Conservation (phyloP, 352 stramenopile species). For the Phytophthora lateralis region DNA sequence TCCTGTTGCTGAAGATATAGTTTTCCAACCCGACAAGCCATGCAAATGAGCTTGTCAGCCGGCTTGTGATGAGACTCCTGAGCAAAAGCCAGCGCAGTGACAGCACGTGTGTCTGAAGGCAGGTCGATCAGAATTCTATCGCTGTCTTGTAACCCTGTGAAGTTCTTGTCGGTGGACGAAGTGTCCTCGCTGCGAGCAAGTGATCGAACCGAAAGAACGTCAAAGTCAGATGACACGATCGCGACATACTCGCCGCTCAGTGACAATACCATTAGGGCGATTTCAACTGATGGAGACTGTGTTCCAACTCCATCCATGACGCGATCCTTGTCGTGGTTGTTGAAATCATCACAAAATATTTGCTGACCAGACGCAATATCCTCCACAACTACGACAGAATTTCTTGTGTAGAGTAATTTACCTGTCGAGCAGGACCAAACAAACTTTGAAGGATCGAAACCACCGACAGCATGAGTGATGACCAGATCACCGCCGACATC, state of each 20-base stretch:
- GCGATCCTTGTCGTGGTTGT: not conserved
- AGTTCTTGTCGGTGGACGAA: not conserved
- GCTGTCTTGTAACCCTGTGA: not conserved
- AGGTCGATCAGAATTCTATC: slow-evolving; percentile 14
- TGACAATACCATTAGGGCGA: slow-evolving; percentile 41
- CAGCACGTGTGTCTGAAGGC: slow-evolving; percentile 4
- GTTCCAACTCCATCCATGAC: not conserved
- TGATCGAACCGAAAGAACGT: slow-evolving; percentile 24
- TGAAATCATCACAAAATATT: slow-evolving; percentile 23
- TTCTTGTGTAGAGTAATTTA: slow-evolving; percentile 35
- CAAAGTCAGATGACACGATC: slow-evolving; percentile 28
- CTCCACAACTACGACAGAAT: slow-evolving; percentile 39
- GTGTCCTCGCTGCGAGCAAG: slow-evolving; percentile 4
- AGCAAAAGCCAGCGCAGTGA: slow-evolving; percentile 29
- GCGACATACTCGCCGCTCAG: slow-evolving; percentile 22
- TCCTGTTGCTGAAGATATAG: slow-evolving; percentile 1
- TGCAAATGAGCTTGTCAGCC: slow-evolving; percentile 28
- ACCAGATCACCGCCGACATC: slow-evolving; percentile 7
- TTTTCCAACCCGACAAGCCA: slow-evolving; percentile 26
- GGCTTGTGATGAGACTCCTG: not conserved
- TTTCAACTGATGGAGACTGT: slow-evolving; percentile 12
- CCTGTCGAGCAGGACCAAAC: slow-evolving; percentile 43
- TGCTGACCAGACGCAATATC: slow-evolving; percentile 34
- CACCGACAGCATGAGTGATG: slow-evolving; percentile 18
- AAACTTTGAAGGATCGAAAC: slow-evolving; percentile 23